A percentile compares a stretch with the other conserved stretches of the same genome.
phyloP scores from a whole-genome alignment of 129 eudicot species.

The Escallonia rubra region DNA sequence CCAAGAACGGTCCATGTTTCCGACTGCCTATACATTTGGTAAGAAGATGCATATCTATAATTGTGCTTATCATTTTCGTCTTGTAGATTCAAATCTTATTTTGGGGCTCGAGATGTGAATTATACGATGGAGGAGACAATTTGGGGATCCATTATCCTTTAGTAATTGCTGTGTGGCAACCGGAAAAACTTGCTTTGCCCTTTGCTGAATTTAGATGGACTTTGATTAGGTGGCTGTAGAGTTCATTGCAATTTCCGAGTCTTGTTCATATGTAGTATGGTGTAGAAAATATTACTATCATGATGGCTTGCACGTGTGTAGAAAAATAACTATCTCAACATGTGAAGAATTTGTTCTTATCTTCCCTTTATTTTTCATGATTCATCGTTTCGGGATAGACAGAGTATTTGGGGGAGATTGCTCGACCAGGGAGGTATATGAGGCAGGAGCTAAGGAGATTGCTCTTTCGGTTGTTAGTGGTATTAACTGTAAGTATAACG shows the following conservation, averaged over 20 bases:
- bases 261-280: neutral
- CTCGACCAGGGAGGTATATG: constrained; percentile 84
- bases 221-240: neutral
- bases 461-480: constrained; percentile 98
- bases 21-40: constrained; percentile 15
- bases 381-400: constrained; percentile 41
- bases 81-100: neutral
- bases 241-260: neutral
- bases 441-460: constrained; percentile 85
- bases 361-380: constrained; percentile 10
- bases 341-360: neutral
- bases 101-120: constrained; percentile 1
- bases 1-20: constrained; percentile 21
- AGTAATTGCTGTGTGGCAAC: neutral
- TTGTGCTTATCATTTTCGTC: neutral
- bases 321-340: too few relatives aligned
- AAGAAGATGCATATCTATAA: neutral
- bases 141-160: neutral
- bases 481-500: constrained; percentile 68
- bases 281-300: neutral
- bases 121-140: neutral
- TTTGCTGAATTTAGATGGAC: neutral
- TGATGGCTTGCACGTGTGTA: too few relatives aligned
- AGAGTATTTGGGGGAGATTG: constrained; percentile 94
- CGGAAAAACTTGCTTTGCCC: neutral